Evolutionary conservation across 2,329 filamentous ascomycete genomes (phyloP).

Genomic region (Pleurostoma richardsiae): DNA sequence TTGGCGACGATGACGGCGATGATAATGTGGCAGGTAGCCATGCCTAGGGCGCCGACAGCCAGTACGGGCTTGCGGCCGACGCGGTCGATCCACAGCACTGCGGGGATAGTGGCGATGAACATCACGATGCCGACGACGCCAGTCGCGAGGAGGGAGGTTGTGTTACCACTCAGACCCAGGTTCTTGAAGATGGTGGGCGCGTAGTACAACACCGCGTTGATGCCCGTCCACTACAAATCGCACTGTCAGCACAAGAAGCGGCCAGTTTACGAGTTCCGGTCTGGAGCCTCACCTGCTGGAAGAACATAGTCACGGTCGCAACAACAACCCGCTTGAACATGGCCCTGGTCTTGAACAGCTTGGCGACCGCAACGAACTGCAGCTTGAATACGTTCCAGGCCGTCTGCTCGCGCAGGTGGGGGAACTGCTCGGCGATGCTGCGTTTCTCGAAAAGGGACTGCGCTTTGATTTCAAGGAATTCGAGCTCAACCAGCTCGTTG

Average conservation of each 20-base stretch:
- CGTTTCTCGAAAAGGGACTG: slow-evolving; percentile 74
- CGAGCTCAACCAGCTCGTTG: slow-evolving; percentile 66
- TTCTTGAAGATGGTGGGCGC: slow-evolving; percentile 65
- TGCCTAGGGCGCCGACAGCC: slow-evolving; percentile 61
- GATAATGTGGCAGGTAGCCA: slow-evolving; percentile 67
- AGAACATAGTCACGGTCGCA: slow-evolving; percentile 59
- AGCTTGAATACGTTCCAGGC: slow-evolving; percentile 61
- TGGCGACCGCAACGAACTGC: slow-evolving; percentile 62
- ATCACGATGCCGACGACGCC: slow-evolving; percentile 68
- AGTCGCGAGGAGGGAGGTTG: slow-evolving; percentile 58
- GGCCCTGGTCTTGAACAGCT: slow-evolving; percentile 58
- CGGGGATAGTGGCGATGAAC: slow-evolving; percentile 63
- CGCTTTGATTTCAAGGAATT: slow-evolving; percentile 80
- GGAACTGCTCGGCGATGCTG: slow-evolving; percentile 62
- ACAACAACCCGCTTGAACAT: slow-evolving; percentile 65
- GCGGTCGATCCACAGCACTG: slow-evolving; percentile 61
- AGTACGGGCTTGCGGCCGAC: slow-evolving; percentile 59
- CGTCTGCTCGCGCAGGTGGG: slow-evolving; percentile 55
- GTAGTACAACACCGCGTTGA: slow-evolving; percentile 63
- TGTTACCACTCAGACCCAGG: slow-evolving; percentile 51
- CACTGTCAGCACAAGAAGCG: not conserved
- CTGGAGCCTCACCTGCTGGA: slow-evolving; percentile 42
- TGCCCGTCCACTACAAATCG: slow-evolving; percentile 36
- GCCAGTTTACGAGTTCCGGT: slow-evolving; percentile 10
- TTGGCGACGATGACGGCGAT: slow-evolving; percentile 65